Percentiles rank a stretch among this genome's conserved stretches.
Conservation (phyloP, 495 filamentous ascomycete genomes). For the Xylaria venustula region DNA sequence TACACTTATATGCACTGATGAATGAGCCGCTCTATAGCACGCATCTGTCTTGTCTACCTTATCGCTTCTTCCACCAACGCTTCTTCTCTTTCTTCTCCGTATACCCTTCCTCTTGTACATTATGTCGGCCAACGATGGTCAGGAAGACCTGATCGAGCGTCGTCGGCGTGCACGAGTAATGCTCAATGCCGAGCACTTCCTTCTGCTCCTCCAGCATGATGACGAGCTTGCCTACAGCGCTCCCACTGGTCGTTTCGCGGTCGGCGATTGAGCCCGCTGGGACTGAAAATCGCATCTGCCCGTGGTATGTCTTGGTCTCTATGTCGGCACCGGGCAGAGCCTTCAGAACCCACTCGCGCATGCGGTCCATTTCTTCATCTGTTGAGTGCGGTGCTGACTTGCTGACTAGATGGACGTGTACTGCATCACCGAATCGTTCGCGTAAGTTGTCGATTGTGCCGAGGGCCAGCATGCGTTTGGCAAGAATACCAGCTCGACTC, state of each 20-base stretch:
- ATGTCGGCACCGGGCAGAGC: conserved; percentile 58
- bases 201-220: conserved; percentile 67
- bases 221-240: conserved; percentile 63
- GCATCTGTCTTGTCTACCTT: not conserved
- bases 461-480: conserved; percentile 68
- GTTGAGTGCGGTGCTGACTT: conserved; percentile 67
- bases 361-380: conserved; percentile 59
- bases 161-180: conserved; percentile 77
- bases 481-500: conserved; percentile 67
- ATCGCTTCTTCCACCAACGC: conserved; percentile 20
- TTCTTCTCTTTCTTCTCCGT: conserved; percentile 36
- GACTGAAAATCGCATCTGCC: conserved; percentile 76
- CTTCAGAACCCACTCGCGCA: conserved; percentile 60
- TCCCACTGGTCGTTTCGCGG: conserved; percentile 20
- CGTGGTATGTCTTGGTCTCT: conserved; percentile 75
- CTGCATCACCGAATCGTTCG: conserved; percentile 56
- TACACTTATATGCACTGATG: not conserved
- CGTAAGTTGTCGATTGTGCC: conserved; percentile 62
- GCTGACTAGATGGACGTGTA: conserved; percentile 73
- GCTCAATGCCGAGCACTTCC: conserved; percentile 65
- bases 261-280: conserved; percentile 41
- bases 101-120: conserved; percentile 76
- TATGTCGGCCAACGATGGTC: conserved; percentile 71
- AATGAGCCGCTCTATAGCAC: too few species aligned
- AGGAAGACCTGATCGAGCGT: conserved; percentile 88